Base-by-base conservation (phyloP, 2,329 filamentous ascomycete species). In the Beauveria australis region DNA sequence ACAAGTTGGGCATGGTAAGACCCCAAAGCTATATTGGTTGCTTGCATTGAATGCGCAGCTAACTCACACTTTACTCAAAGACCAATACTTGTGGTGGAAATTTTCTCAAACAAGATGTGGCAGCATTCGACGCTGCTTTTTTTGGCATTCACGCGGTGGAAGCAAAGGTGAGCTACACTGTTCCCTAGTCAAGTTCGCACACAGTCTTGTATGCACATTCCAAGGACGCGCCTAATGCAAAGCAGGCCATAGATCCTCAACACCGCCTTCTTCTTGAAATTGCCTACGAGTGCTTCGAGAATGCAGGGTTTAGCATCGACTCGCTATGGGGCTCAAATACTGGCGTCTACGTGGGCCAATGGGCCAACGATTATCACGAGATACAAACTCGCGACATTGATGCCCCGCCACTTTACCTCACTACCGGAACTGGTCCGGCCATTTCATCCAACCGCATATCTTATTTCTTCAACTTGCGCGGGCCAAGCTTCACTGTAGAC, bases 401-500 rank as follows among this genome's bases (percentile, higher is more conserved):
- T n/a, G 66, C 64, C 19, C 68, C 70, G 53, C 73, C 71, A 7
- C 68, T 69, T 65, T 72, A 75, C 64, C 67, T 69, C 30, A 66
- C 69, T 30, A 72, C 68, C 5, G 70, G 72, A 63, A 66, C 52
- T 24, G 66, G 66, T 44, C 63, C 66, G 41, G 62, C 67, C 30
- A 68, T 72, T 12, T 59, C 72, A 2, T 66, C 70, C 3, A 75
- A 74, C 53, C 64, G 74, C n/a, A 62, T 76, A 8, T 73, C 69
- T 1, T 73, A 73, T 60, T 71, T 67, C 46, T 74, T 71, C 57
- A 67, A 76, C 48, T 65, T 76, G 18, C 64, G 63, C 19, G 74
- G 74, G 0, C 68, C 74, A 1, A 72, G 70, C 54, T 61, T 75
- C 49, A 73, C 71, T 0, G 61, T 78, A 9, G 73, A 77, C 53